Base-by-base conservation (phyloP, 768 basidiomycete species). In the Infundibulicybe gibba region DNA sequence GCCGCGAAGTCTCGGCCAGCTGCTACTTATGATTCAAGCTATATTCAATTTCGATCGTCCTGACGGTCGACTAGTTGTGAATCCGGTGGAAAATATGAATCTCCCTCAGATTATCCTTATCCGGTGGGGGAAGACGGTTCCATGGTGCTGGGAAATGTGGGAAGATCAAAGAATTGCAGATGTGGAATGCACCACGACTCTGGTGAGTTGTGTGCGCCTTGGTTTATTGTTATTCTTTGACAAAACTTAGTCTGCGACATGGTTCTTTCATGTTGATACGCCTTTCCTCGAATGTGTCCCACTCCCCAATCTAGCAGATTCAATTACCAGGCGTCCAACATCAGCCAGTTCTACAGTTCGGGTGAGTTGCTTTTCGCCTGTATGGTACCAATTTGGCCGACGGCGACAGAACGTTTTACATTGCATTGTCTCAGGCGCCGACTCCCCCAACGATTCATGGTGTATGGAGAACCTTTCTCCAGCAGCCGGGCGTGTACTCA, bases 121-220 rank as follows among this genome's bases (percentile, higher is more conserved):
- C n/a, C 64, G 64, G 49, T 87, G 81, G 79, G 77, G 80, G 25
- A 52, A 69, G 10, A 63, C 75, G 10, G 59, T 85, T 2, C 72
- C 76, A 1, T 88, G 87, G 86, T 70, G 69, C 45, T 90, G 88
- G 86, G 62, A 58, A 10, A 61, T 73, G 6, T 89, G 85, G 83
- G 59, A 64, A 40, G 85, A 87, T 54, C 65, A 67, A 48, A 71
- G 78, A 16, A 58, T 66, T 33, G 68, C 74, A 21, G 62, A 79
- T 32, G 65, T 73, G 2, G 83, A 84, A 44, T 65, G 64, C 21
- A 67, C 85, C 40, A 61, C 69, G 4, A 58, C 59, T 40, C 54
- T 84, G 49, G 86, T 85, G 54, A 54, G 74, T 58, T 31, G 4
- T 40, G 9, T n/a, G 49, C 37, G 31, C 31, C 15, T 39, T 10